Evolutionary conservation across 2,329 filamentous ascomycete species (phyloP), one percentile per base, ranked within the genome.

Genomic region (Scedosporium aurantiacum): DNA sequence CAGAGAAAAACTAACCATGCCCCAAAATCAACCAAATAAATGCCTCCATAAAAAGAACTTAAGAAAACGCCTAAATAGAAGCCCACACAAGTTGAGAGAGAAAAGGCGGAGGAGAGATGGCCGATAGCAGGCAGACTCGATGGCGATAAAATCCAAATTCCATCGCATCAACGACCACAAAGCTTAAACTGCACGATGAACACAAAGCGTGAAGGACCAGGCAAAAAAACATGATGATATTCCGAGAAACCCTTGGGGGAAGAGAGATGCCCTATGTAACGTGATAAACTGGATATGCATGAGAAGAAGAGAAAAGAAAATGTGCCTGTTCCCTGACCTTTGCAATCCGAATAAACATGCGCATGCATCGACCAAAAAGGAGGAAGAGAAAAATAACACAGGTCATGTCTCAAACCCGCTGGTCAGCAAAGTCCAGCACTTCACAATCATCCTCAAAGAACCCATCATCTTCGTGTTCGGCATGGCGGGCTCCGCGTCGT

Each of bases 371-470:
- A 16, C 10, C 21, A 12, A 8, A 4, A 55, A 32, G 40, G 23
- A 55, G 52, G 59, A 41, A 25, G 32, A 45, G 40, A 47, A 25
- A 57, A 62, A 43, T 21, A 58, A 52, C 52, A 7, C 2, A 32
- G 12, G 18, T 40, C 57, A 27, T 21, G 58, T 57, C 63, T 79
- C 71, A 87, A 37, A 86, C 84, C 70, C 84, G 76, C 73, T 87
- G 84, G 68, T 85, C 84, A 25, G 91, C 89, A 81, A 94, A 95
- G 75, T 96, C 91, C 64, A 96, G 81, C 62, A 96, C 89, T 71
- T 96, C 91, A 67, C 90, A 94, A 70, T 95, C 91, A 70, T 96
- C 90, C 74, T 96, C 91, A 68, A 96, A 96, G 73, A 96, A 95
- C 2, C 88, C 88, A 61, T 87, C 85, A 62, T 90, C 88, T 54